Base-by-base conservation (phyloP, 345 rosid genomes). In the Lepidium africanum region DNA sequence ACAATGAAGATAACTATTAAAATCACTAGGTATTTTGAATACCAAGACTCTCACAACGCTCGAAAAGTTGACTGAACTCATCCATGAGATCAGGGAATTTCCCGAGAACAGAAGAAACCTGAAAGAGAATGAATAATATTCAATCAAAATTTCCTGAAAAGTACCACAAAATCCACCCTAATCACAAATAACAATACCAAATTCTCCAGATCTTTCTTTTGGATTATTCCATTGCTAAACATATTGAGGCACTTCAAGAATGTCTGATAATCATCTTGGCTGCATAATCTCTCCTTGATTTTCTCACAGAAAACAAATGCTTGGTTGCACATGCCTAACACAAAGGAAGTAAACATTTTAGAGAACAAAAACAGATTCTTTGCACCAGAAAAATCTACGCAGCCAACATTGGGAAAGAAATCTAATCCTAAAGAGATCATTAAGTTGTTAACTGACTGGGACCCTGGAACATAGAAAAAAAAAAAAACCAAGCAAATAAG, bases 161-260 rank as follows among this genome's bases (percentile, higher is more conserved):
- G 51, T 45, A 69, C 54, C 47, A 64, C 60, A 75, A 40, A 17
- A n/a, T 69, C 32, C 10, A 63, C 36, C 59, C 12, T 41, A 45
- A 66, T 59, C 40, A 57, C 21, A 58, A 65, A 30, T 12, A 4
- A 35, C 33, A 16, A 4, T 73, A 94, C 99, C 92, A 91, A 67
- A 70, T 70, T 85, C 81, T 83, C 92, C 77, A 94, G 78, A 64
- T 94, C 87, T 43, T 77, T 80, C 82, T 77, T 86, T 78, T 86
- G 83, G 42, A 87, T 86, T 58, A 94, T 94, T 75, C 92, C 90
- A 69, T 83, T 84, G 86, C 85, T 87, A 70, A 81, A 94, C 9
- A 94, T 86, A 78, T 94, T 78, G 52, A 94, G 92, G 74, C 88
- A 87, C 82, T 86, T 94, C 83, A 94, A 81, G 78, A 94, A 94